These are phyloP conservation scores for Neurospora sp. DNA, from an alignment of 495 filamentous ascomycete species.

Conservation along the genomic window DNA sequence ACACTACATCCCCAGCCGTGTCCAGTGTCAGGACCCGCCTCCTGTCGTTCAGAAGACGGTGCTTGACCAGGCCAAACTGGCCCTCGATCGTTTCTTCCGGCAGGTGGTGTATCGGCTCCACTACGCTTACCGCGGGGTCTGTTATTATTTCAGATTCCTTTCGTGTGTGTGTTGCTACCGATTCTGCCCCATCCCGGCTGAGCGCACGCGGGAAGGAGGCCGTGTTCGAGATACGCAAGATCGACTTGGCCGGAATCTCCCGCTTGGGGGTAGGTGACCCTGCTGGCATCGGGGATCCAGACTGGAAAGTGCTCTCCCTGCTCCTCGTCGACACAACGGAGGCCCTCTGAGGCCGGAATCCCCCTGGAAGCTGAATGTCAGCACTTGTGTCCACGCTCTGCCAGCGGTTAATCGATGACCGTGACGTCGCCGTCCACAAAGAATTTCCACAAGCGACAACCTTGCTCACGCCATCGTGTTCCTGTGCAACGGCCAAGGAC, in stretches of 20 bases:
- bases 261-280: slow-evolving; percentile 30
- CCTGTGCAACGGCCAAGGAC: slow-evolving; percentile 79
- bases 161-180: slow-evolving; percentile 34
- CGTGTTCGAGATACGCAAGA: slow-evolving; percentile 74
- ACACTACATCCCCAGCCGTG: slow-evolving; percentile 87
- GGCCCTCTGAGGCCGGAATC: slow-evolving; percentile 45
- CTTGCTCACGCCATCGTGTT: slow-evolving; percentile 82
- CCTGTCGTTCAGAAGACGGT: slow-evolving; percentile 83
- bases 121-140: slow-evolving; percentile 46
- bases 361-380: slow-evolving; percentile 40
- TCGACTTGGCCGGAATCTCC: slow-evolving; percentile 64
- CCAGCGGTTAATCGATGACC: slow-evolving; percentile 95
- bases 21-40: slow-evolving; percentile 83
- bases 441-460: slow-evolving; percentile 68
- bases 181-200: slow-evolving; percentile 30
- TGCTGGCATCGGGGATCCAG: background rate
- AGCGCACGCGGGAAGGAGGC: slow-evolving; percentile 54
- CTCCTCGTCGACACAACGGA: slow-evolving; percentile 33
- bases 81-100: slow-evolving; percentile 86
- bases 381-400: slow-evolving; percentile 67
- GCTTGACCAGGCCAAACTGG: slow-evolving; percentile 90
- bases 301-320: slow-evolving; percentile 13
- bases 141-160: slow-evolving; percentile 51
- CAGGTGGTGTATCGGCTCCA: slow-evolving; percentile 60
- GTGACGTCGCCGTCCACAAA: slow-evolving; percentile 90